Evolutionary conservation across 306 rosid genomes (phyloP), one percentile per base, ranked within the genome.

Genomic region (Abrus pulchellus): DNA sequence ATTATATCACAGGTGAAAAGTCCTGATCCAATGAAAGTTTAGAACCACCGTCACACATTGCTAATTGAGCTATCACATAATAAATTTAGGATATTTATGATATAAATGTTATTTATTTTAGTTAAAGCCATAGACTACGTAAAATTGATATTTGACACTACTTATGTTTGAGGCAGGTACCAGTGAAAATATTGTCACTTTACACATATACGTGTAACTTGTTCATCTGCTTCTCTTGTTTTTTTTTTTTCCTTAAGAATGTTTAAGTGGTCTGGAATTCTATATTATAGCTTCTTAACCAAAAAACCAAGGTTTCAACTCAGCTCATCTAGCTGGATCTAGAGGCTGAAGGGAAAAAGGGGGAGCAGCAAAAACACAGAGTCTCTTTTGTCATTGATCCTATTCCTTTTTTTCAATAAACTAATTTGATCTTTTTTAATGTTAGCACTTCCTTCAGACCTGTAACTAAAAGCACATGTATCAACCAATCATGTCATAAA

Each of bases 1-100:
- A 62, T 52, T 44, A 78, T 56, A 41, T 59, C 60, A 12, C n/a
- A 52, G 14, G 72, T 43, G 27, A 76, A 63, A 43, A 77, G 13
- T 65, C 74, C 43, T 36, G 28, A 65, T 54, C 55, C 74, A 65
- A 59, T 68, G 30, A 44, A 60, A 55, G 49, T 71, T 71, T 14
- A n/a, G 33, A 71, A 71, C 62, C 33, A 33, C 49, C 14, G 5
- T 36, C 48, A 50, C 33, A 32, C 62, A 71, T 13, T 7, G 50
- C 20, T 4, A 40, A 9, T 71, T 52, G 49, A 71, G 34, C 49
- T 63, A 52, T 33, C 75, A 33, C 49, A 9, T 44, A 20, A 68
- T 10, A 9, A 47, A 28, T 44, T 44, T 27, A 67, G 28, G 56
- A 68, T 10, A 67, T 60, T 60, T 34, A n/a, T 60, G 20, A 60